phyloP scores from a whole-genome alignment of 23 red algal genomes.

The Rhodosorus marinus region DNA sequence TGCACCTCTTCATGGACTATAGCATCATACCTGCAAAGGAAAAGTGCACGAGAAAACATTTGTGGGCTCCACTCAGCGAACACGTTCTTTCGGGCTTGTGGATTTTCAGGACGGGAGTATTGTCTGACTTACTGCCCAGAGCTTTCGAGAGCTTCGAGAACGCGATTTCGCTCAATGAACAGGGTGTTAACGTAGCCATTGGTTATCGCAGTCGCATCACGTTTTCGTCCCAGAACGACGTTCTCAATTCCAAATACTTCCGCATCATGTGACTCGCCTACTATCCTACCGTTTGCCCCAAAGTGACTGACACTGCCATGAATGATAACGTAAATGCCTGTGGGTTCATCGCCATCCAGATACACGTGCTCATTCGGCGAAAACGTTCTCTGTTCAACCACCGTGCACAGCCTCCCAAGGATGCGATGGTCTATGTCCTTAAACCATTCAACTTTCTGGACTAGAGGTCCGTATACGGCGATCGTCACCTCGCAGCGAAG shows the following conservation, averaged over 20 bases:
- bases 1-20: slow-evolving; percentile 21
- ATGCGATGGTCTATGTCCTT: background rate
- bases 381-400: slow-evolving; percentile 5
- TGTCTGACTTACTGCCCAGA: too few relatives aligned
- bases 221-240: slow-evolving; percentile 21
- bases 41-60: too few relatives aligned
- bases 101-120: slow-evolving; percentile 4
- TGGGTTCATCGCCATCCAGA: slow-evolving; percentile 6
- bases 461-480: slow-evolving; percentile 9
- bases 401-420: slow-evolving; percentile 3
- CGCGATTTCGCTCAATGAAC: slow-evolving; percentile 10
- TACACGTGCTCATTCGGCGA: slow-evolving; percentile 3
- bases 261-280: slow-evolving; percentile 1
- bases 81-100: too few relatives aligned
- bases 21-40: too few relatives aligned
- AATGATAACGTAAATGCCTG: slow-evolving; percentile 18
- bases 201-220: slow-evolving; percentile 7
- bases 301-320: slow-evolving; percentile 12
- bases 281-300: background rate
- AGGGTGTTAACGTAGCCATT: slow-evolving; percentile 10
- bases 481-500: slow-evolving; percentile 12
- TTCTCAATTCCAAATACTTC: slow-evolving; percentile 37
- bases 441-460: too few relatives aligned
- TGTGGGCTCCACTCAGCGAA: too few relatives aligned
- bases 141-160: slow-evolving; percentile 17